Conservation (phyloP, 176 grass and related monocot genomes). For the Musa beccarii region DNA sequence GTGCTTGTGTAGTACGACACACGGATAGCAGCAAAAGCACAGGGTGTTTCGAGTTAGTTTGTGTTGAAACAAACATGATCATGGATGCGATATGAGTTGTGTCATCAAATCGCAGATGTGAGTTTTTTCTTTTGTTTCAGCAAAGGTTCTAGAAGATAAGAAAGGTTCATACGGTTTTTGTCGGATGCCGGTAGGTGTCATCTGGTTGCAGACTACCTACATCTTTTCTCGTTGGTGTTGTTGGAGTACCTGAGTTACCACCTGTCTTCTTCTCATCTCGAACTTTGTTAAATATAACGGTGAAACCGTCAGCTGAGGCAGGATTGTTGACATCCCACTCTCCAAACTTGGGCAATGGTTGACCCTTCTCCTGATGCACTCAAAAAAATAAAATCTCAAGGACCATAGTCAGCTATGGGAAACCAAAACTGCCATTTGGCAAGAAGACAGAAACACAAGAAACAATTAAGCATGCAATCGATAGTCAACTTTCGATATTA, state of each 20-base stretch:
- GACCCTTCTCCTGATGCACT: conserved; percentile 30
- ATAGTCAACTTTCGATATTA: background rate
- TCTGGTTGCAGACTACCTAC: conserved; percentile 24
- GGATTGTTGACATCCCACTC: conserved; percentile 53
- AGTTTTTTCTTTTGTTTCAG: background rate
- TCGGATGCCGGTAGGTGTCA: conserved; percentile 24
- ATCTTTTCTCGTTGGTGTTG: conserved; percentile 20
- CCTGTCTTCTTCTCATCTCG: conserved; percentile 38
- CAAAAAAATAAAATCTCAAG: background rate
- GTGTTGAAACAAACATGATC: background rate
- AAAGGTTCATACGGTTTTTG: conserved; percentile 29
- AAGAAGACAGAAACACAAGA: background rate
- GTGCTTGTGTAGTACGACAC: background rate
- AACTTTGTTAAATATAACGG: conserved; percentile 42
- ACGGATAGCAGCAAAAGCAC: background rate
- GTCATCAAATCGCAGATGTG: background rate
- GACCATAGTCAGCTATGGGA: background rate
- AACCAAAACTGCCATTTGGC: background rate
- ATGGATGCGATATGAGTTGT: too few relatives aligned
- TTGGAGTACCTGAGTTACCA: background rate
- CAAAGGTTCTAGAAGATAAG: background rate
- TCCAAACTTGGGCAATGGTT: conserved; percentile 38
- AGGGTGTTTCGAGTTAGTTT: too few relatives aligned
- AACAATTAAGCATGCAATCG: background rate
- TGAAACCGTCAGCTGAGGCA: conserved; percentile 41